Evolutionary conservation across 2,329 filamentous ascomycete genomes (phyloP), one percentile per base, ranked within the genome.

Genomic region (Falciphora oryzae): DNA sequence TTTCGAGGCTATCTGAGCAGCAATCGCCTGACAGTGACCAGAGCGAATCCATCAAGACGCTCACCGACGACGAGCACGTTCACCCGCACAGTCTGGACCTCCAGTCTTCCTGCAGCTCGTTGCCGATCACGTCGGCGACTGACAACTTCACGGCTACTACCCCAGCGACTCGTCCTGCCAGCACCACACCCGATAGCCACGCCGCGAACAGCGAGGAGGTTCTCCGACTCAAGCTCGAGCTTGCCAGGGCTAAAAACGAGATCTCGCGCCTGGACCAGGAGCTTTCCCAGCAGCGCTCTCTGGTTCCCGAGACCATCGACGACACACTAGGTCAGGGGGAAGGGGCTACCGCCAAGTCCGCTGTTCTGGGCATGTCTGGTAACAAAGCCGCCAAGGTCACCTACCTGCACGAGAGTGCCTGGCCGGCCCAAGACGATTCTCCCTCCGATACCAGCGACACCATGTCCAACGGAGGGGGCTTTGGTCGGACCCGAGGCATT

Each of bases 1-100:
- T 93, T 68, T 85, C 89, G 65, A 90, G 88, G 73, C 81, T 94
- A 61, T 85, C 86, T n/a, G 88, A 93, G 74, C 89, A 92, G 71
- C 85, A 89, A 71, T 79, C 79, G 58, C 74, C 81, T n/a, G 75
- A 89, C 62, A 80, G 80, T 62, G 82, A 85, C 74, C 86, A 89
- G 71, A 84, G 83, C 66, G 80, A 85, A 65, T 79, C 80, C 63
- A 73, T 85, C 58, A 83, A 81, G 65, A 71, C 56, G 31, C 32
- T 71, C 13, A 66, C 71, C 31, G 77, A 80, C 16, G 78, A 80
- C 27, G 74, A 75, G 28, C 66, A 58, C 50, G 65, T 71, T 35
- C 78, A 77, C 66, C 70, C 74, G 38, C 73, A 71, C 63, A 70
- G 67, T 44, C 69, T 80, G 25, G 83, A 84, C 44, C 81, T 84